Conservation (phyloP, 306 rosid genomes). For the Sicyos edulis region DNA sequence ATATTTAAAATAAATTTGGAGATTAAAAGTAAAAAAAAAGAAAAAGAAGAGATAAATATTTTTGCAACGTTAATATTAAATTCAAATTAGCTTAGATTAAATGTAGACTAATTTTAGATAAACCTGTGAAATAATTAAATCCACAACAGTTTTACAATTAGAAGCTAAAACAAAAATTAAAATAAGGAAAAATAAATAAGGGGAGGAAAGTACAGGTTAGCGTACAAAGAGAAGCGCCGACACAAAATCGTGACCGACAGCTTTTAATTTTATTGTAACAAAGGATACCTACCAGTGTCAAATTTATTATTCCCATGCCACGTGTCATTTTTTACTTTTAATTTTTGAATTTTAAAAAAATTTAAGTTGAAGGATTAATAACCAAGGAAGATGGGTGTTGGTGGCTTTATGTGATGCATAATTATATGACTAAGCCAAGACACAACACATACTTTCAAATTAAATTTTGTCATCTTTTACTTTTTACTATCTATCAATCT, state of each 20-base stretch:
- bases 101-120: too few relatives aligned
- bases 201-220: neutral
- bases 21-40: too few relatives aligned
- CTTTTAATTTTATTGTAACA: neutral
- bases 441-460: neutral
- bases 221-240: slow-evolving; percentile 15
- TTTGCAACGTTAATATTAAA: too few relatives aligned
- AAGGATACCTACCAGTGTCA: neutral
- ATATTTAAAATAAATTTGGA: too few relatives aligned
- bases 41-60: too few relatives aligned
- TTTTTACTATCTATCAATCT: neutral
- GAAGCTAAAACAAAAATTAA: too few relatives aligned
- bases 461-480: neutral
- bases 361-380: neutral
- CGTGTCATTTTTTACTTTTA: neutral
- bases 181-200: neutral
- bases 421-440: neutral
- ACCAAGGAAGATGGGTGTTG: neutral
- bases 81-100: too few relatives aligned
- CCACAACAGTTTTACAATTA: too few relatives aligned
- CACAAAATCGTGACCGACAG: slow-evolving; percentile 13
- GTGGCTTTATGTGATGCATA: neutral
- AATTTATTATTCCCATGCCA: neutral
- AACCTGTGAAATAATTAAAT: too few relatives aligned
- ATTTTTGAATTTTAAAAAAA: neutral